A percentile compares a stretch with the other conserved stretches of the same genome.
Evolutionary conservation across 2,329 filamentous ascomycete species (phyloP).

Genomic region (Clarireedia homoeocarpa): DNA sequence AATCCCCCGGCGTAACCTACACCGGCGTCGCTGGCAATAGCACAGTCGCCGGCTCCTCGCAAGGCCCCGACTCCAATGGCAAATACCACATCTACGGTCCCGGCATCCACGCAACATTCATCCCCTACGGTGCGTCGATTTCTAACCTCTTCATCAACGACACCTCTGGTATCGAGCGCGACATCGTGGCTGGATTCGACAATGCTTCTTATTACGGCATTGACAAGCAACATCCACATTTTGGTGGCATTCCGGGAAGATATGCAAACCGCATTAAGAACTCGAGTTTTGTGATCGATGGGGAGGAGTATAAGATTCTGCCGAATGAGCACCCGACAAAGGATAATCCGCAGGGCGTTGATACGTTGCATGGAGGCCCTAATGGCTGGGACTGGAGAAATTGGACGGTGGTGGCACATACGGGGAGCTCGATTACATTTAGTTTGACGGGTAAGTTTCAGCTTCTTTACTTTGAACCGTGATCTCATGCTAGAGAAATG

Average conservation of each 20-base stretch:
- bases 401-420: slow-evolving; percentile 67
- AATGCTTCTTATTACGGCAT: slow-evolving; percentile 63
- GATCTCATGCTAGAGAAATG: background rate
- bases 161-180: slow-evolving; percentile 57
- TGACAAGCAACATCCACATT: slow-evolving; percentile 60
- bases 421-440: slow-evolving; percentile 61
- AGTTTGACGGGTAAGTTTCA: slow-evolving; percentile 46
- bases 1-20: slow-evolving; percentile 16
- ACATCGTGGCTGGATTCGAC: slow-evolving; percentile 68
- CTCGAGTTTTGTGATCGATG: slow-evolving; percentile 62
- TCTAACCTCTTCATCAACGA: slow-evolving; percentile 65
- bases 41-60: slow-evolving; percentile 17
- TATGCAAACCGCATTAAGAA: slow-evolving; percentile 80
- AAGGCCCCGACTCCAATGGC: slow-evolving; percentile 45
- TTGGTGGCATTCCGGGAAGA: slow-evolving; percentile 64
- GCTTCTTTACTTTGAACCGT: background rate
- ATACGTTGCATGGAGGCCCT: slow-evolving; percentile 63
- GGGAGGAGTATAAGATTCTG: slow-evolving; percentile 47
- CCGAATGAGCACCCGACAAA: slow-evolving; percentile 56
- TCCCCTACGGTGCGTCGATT: slow-evolving; percentile 67
- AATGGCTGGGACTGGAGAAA: slow-evolving; percentile 63
- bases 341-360: slow-evolving; percentile 42
- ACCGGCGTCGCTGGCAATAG: slow-evolving; percentile 23
- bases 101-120: slow-evolving; percentile 60
- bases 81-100: slow-evolving; percentile 67